phyloP scores from a whole-genome alignment of 1,284 basidiomycete species.

The Sutorius eximius region DNA sequence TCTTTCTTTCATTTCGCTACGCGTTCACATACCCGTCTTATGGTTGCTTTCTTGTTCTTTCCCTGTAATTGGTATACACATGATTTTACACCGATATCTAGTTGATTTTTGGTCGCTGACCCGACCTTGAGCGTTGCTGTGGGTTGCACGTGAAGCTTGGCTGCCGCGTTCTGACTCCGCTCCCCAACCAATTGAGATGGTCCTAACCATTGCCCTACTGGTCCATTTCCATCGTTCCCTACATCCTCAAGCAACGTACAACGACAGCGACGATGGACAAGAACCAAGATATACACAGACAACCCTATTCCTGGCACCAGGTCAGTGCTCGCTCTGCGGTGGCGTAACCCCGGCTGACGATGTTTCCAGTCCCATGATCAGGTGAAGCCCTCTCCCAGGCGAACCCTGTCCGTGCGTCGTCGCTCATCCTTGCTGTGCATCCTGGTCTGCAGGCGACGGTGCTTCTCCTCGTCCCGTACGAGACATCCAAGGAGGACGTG shows the following conservation, averaged over 20 bases:
- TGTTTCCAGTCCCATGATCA: slow-evolving; percentile 60
- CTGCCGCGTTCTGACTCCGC: slow-evolving; percentile 36
- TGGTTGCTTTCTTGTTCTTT: slow-evolving; percentile 20
- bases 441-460: slow-evolving; percentile 63
- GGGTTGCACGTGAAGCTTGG: slow-evolving; percentile 28
- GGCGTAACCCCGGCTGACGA: slow-evolving; percentile 26
- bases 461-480: slow-evolving; percentile 68
- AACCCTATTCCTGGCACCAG: slow-evolving; percentile 64
- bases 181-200: slow-evolving; percentile 27
- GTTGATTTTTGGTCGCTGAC: slow-evolving; percentile 4
- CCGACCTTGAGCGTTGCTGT: background rate
- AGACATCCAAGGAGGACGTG: slow-evolving; percentile 67
- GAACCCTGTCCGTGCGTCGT: background rate
- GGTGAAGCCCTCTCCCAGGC: slow-evolving; percentile 38
- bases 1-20: slow-evolving; percentile 11
- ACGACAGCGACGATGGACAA: slow-evolving; percentile 27
- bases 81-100: slow-evolving; percentile 19
- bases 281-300: slow-evolving; percentile 38
- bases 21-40: slow-evolving; percentile 24
- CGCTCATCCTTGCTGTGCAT: slow-evolving; percentile 22
- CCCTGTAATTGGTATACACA: slow-evolving; percentile 32
- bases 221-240: slow-evolving; percentile 6
- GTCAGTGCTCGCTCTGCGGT: slow-evolving; percentile 33
- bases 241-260: slow-evolving; percentile 14
- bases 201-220: slow-evolving; percentile 10